Conservation (phyloP, 75 land plant genomes). For the Pinus tabuliformis region DNA sequence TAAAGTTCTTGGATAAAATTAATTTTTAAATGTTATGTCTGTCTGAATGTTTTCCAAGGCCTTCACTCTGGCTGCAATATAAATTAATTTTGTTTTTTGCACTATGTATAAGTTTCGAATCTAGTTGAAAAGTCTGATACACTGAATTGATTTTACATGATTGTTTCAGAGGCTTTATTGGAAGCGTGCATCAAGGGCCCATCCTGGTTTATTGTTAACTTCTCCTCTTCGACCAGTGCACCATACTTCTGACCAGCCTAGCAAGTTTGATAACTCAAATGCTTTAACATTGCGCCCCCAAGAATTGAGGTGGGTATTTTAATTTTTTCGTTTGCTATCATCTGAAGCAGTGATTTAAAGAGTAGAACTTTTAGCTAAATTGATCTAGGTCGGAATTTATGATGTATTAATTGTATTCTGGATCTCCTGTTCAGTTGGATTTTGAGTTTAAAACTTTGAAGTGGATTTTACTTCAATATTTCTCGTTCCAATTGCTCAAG, state of each 20-base stretch:
- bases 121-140: not conserved
- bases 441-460: not conserved
- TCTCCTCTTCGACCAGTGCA: slow-evolving; percentile 50
- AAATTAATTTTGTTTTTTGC: not conserved
- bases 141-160: not conserved
- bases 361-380: no score
- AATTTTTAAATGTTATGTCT: not conserved
- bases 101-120: not conserved
- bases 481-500: not conserved
- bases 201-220: slow-evolving; percentile 45
- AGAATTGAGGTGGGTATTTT: slow-evolving; percentile 36
- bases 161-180: slow-evolving; percentile 55
- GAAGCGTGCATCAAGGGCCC: slow-evolving; percentile 62
- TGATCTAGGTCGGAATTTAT: no score
- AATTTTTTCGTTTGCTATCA: not conserved
- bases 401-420: not conserved
- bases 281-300: slow-evolving; percentile 50
- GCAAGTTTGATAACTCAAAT: slow-evolving; percentile 11
- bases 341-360: no score
- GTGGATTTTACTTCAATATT: not conserved
- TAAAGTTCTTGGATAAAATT: not conserved
- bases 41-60: not conserved
- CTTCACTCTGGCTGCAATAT: not conserved
- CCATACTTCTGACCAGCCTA: slow-evolving; percentile 6
- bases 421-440: not conserved